A percentile compares a stretch with the other conserved stretches of the same genome.
phyloP scores from a whole-genome alignment of 345 rosid species.

The Eucalyptus caleyi region DNA sequence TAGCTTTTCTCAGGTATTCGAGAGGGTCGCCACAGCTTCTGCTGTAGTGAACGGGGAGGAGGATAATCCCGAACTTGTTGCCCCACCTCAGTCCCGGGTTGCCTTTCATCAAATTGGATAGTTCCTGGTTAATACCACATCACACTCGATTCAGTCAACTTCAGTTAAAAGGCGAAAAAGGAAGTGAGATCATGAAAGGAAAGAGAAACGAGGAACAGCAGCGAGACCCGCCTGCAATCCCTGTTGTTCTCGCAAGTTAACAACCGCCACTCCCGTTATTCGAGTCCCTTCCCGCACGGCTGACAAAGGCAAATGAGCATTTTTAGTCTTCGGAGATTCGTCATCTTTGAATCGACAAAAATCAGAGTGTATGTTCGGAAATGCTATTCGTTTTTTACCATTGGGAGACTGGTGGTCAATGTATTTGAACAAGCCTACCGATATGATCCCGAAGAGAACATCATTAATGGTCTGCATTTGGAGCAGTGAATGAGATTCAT shows the following conservation, averaged over 20 bases:
- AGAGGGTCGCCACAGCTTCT: constrained; percentile 13
- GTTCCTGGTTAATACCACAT: no score
- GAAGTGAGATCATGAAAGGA: no score
- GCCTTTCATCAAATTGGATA: not conserved
- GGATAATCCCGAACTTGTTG: no score
- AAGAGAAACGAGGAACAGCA: no score
- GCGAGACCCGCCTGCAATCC: no score
- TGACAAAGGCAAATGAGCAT: not conserved
- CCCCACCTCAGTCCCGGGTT: not conserved
- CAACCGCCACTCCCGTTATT: no score
- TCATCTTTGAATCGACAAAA: not conserved
- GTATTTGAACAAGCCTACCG: constrained; percentile 41
- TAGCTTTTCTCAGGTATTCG: constrained; percentile 27
- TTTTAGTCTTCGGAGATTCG: not conserved
- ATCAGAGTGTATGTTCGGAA: not conserved
- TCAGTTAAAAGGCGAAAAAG: no score
- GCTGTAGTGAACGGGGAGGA: not conserved
- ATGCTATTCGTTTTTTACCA: not conserved
- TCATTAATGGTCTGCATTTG: constrained; percentile 50
- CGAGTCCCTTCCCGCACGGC: constrained; percentile 4
- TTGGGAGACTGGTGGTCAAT: constrained; percentile 27
- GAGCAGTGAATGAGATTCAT: not conserved
- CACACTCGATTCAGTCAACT: no score
- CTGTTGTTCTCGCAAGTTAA: no score
- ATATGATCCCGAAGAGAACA: constrained; percentile 42